These are phyloP conservation scores for Rostrohypoxylon terebratum DNA, from an alignment of 495 filamentous ascomycete genomes.

Conservation along the genomic window DNA sequence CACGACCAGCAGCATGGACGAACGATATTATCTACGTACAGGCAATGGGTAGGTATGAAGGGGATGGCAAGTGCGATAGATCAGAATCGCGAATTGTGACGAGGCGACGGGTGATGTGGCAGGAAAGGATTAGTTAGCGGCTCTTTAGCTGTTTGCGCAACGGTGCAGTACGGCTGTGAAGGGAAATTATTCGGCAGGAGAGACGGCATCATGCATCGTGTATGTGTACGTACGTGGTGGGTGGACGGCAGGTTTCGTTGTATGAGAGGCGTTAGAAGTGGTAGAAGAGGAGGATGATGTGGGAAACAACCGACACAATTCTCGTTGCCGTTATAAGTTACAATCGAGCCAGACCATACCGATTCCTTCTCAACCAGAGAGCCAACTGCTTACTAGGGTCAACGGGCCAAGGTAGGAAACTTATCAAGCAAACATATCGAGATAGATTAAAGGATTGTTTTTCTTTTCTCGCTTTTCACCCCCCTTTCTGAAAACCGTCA, in stretches of 20 bases:
- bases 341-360: constrained; percentile 28
- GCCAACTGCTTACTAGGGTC: constrained; percentile 45
- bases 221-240: constrained; percentile 45
- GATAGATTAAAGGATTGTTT: constrained; percentile 40
- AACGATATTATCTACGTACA: constrained; percentile 36
- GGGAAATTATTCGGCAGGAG: constrained; percentile 54
- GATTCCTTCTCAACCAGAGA: constrained; percentile 34
- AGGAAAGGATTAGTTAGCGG: constrained; percentile 56
- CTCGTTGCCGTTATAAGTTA: constrained; percentile 38
- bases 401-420: constrained; percentile 30
- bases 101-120: constrained; percentile 57
- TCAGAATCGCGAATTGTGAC: constrained; percentile 41
- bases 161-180: constrained; percentile 55
- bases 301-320: constrained; percentile 37
- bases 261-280: constrained; percentile 26
- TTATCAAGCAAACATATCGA: constrained; percentile 30
- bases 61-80: constrained; percentile 29
- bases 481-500: constrained; percentile 18
- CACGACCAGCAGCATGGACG: constrained; percentile 45
- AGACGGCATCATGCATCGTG: constrained; percentile 60
- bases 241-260: constrained; percentile 33
- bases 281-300: constrained; percentile 33
- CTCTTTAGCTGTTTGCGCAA: constrained; percentile 59
- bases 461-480: constrained; percentile 24
- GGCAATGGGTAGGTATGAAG: constrained; percentile 37